Evolutionary conservation across 2,329 filamentous ascomycete species (phyloP).

Genomic region (Phialemoniopsis sp.): DNA sequence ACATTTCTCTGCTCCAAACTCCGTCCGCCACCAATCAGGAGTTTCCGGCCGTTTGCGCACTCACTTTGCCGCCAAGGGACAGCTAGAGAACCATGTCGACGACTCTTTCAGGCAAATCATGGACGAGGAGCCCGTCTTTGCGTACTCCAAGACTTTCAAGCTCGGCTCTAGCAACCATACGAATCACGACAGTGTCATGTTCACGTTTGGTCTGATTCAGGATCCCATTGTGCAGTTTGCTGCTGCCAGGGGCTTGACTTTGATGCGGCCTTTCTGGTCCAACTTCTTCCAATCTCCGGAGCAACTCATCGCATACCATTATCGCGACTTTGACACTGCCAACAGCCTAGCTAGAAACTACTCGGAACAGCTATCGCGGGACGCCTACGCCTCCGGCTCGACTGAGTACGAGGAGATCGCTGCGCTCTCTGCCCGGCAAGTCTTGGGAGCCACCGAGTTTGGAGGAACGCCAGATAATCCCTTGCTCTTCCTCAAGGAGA

Average conservation of each 20-base stretch:
- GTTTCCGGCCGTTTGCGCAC: conserved; percentile 62
- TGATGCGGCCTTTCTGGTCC: conserved; percentile 76
- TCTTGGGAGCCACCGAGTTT: conserved; percentile 73
- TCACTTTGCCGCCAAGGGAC: conserved; percentile 64
- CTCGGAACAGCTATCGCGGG: conserved; percentile 63
- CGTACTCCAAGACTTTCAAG: conserved; percentile 64
- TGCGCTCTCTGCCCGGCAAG: conserved; percentile 73
- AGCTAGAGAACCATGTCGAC: conserved; percentile 53
- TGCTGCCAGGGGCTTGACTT: conserved; percentile 67
- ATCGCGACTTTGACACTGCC: conserved; percentile 64
- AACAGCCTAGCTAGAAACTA: conserved; percentile 63
- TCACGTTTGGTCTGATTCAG: conserved; percentile 73
- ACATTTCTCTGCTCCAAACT: conserved; percentile 68
- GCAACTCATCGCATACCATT: conserved; percentile 68
- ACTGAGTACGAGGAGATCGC: conserved; percentile 73
- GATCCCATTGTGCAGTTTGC: conserved; percentile 77
- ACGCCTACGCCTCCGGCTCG: conserved; percentile 71
- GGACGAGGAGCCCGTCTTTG: conserved; percentile 77
- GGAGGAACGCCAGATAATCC: conserved; percentile 66
- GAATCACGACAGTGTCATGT: conserved; percentile 53
- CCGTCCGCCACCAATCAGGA: conserved; percentile 67
- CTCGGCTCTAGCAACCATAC: conserved; percentile 20
- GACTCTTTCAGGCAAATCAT: conserved; percentile 60
- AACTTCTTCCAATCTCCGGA: conserved; percentile 63
- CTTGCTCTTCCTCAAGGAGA: conserved; percentile 77